These are phyloP conservation scores for Ceratocystis papillata DNA, from an alignment of 2,329 filamentous ascomycete species.

Conservation along the genomic window DNA sequence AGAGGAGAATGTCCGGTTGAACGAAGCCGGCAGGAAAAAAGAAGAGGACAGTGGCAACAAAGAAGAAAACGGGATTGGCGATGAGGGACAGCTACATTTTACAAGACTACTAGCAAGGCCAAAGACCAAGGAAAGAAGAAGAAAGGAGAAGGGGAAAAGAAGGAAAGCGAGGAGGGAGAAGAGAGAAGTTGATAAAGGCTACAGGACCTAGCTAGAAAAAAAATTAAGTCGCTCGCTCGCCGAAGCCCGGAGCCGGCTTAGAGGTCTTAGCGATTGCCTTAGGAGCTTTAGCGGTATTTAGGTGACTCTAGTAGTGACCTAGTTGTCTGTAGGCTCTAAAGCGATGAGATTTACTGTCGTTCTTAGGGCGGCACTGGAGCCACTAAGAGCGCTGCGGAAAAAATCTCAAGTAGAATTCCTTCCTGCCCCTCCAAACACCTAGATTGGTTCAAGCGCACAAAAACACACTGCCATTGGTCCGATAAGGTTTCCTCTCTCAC, in stretches of 20 bases:
- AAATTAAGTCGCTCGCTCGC: constrained; percentile 19
- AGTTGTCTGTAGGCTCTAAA: too few relatives aligned
- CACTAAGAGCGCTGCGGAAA: neutral
- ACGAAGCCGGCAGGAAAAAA: neutral
- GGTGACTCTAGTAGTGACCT: too few relatives aligned
- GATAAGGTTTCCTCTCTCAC: constrained; percentile 20
- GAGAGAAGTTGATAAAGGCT: constrained; percentile 10
- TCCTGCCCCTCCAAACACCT: constrained; percentile 7
- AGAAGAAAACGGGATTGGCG: neutral
- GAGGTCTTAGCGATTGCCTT: neutral
- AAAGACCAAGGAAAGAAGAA: neutral
- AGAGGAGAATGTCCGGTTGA: neutral
- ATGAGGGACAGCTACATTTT: constrained; percentile 6
- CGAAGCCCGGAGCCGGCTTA: constrained; percentile 23
- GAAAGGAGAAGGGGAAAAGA: neutral
- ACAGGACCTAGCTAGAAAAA: constrained; percentile 6
- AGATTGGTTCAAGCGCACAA: constrained; percentile 11
- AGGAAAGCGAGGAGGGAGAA: neutral
- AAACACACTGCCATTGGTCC: neutral
- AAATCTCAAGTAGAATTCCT: constrained; percentile 9
- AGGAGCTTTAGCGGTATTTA: neutral
- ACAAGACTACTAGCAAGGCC: constrained; percentile 1
- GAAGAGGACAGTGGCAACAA: neutral
- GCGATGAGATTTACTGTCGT: too few relatives aligned
- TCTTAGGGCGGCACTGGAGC: too few relatives aligned